Evolutionary conservation across 2,329 filamentous ascomycete species (phyloP).

Genomic region (Endothia cerciana): DNA sequence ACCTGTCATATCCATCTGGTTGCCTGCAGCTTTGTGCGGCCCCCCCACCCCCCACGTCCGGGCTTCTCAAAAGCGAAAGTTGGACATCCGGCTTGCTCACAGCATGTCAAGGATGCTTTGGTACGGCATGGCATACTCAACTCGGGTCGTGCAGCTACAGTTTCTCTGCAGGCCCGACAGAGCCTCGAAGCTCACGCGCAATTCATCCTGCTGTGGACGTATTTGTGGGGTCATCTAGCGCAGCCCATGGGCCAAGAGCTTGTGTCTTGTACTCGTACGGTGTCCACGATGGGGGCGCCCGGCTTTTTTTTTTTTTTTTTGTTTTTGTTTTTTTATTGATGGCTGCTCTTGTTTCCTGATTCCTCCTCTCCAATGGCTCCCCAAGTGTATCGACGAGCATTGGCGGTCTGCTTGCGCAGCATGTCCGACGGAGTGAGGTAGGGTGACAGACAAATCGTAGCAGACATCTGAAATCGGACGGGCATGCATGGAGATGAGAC

Average conservation of each 20-base stretch:
- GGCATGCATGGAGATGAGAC: constrained; percentile 11
- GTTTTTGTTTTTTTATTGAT: not conserved
- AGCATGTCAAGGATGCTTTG: not conserved
- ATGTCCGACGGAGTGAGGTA: not conserved
- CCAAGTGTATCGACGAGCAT: not conserved
- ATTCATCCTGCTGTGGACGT: constrained; percentile 14
- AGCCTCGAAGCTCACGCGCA: constrained; percentile 19
- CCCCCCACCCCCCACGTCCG: constrained; percentile 10
- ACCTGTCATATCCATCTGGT: constrained; percentile 25
- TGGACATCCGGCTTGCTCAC: constrained; percentile 7
- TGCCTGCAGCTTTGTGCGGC: constrained; percentile 26
- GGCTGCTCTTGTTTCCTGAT: not conserved
- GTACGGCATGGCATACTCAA: constrained; percentile 3
- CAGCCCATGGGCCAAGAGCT: not conserved
- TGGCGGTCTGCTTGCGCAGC: not conserved
- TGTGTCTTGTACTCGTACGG: constrained; percentile 13
- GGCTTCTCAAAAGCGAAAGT: constrained; percentile 8
- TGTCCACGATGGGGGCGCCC: not conserved
- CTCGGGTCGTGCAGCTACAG: constrained; percentile 1
- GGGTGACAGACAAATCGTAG: not conserved
- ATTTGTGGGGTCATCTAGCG: constrained; percentile 3
- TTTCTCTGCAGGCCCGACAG: constrained; percentile 9
- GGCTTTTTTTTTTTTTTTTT: not conserved
- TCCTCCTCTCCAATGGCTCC: not conserved
- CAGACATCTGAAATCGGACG: not conserved